These are phyloP conservation scores for Nidularia sp. DNA, from an alignment of 768 basidiomycete species.

Conservation along the genomic window DNA sequence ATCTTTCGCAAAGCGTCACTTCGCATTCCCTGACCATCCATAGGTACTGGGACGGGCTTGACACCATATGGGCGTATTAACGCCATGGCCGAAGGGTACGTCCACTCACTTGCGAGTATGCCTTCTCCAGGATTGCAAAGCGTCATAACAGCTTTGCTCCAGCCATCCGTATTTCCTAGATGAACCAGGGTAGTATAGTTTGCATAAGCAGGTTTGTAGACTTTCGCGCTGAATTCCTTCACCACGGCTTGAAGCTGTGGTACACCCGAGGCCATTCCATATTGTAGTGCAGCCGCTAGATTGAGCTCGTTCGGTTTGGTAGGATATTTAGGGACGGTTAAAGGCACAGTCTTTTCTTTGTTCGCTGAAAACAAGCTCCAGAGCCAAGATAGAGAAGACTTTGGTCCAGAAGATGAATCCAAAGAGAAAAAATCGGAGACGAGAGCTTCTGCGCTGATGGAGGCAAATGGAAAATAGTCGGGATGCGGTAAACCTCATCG, in stretches of 20 bases:
- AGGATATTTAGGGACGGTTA: conserved; percentile 63
- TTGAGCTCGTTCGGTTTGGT: conserved; percentile 42
- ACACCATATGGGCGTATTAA: conserved; percentile 35
- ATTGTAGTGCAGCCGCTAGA: conserved; percentile 68
- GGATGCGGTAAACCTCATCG: conserved; percentile 58
- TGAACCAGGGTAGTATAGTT: conserved; percentile 57
- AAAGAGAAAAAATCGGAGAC: conserved; percentile 42
- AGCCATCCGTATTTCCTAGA: conserved; percentile 70
- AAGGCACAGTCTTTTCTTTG: conserved; percentile 39
- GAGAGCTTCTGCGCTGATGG: conserved; percentile 44
- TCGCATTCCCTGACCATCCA: conserved; percentile 73
- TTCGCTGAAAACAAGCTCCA: conserved; percentile 45
- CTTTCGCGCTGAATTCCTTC: conserved; percentile 47
- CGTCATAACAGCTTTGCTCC: conserved; percentile 54
- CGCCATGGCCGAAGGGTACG: conserved; percentile 57
- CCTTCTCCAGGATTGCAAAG: conserved; percentile 66
- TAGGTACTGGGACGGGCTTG: conserved; percentile 48
- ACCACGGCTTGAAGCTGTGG: conserved; percentile 54
- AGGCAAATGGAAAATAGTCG: conserved; percentile 66
- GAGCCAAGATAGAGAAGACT: conserved; percentile 46
- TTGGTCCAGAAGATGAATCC: conserved; percentile 13
- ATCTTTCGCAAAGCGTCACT: conserved; percentile 53
- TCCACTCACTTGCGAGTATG: conserved; percentile 64
- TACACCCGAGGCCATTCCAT: conserved; percentile 49
- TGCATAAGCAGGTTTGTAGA: conserved; percentile 57